Percentiles rank a stretch among this genome's conserved stretches.
Evolutionary conservation across 2,329 filamentous ascomycete genomes (phyloP).

Genomic region (Monilinia laxa): DNA sequence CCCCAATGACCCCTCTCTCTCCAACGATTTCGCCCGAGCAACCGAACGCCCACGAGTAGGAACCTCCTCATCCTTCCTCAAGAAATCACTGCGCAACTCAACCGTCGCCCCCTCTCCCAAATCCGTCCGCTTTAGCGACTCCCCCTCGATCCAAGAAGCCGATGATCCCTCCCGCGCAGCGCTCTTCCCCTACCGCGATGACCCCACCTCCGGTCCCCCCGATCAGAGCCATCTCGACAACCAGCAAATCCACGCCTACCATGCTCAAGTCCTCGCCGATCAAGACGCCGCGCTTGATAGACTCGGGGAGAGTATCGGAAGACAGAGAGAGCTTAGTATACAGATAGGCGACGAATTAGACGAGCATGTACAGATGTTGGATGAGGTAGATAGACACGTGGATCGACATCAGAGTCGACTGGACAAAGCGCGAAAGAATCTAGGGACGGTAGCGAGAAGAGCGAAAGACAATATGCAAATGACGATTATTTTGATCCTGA

Average conservation of each 20-base stretch:
- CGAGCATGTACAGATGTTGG: conserved; percentile 81
- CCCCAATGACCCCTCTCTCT: conserved; percentile 64
- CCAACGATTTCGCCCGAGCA: conserved; percentile 64
- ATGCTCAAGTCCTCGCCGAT: conserved; percentile 75
- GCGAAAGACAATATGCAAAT: conserved; percentile 85
- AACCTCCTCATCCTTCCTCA: conserved; percentile 46
- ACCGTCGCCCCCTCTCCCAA: conserved; percentile 51
- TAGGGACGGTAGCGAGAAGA: conserved; percentile 70
- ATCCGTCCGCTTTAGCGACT: conserved; percentile 84
- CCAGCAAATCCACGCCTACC: conserved; percentile 82
- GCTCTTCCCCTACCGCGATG: conserved; percentile 70
- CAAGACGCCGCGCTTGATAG: conserved; percentile 93
- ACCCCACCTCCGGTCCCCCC: conserved; percentile 49
- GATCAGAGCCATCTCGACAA: conserved; percentile 62
- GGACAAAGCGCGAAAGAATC: conserved; percentile 68
- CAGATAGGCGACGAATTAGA: conserved; percentile 97
- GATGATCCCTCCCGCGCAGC: conserved; percentile 54
- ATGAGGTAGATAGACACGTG: conserved; percentile 81
- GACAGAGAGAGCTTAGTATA: conserved; percentile 89
- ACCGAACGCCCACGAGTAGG: conserved; percentile 41
- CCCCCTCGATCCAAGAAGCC: conserved; percentile 44
- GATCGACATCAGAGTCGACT: conserved; percentile 78
- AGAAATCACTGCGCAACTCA: conserved; percentile 40
- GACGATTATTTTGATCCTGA: conserved; percentile 67
- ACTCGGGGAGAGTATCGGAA: conserved; percentile 79